Evolutionary conservation across 805 yeast genomes (phyloP), one percentile per base, ranked within the genome.

Genomic region (Candida wancherniae): DNA sequence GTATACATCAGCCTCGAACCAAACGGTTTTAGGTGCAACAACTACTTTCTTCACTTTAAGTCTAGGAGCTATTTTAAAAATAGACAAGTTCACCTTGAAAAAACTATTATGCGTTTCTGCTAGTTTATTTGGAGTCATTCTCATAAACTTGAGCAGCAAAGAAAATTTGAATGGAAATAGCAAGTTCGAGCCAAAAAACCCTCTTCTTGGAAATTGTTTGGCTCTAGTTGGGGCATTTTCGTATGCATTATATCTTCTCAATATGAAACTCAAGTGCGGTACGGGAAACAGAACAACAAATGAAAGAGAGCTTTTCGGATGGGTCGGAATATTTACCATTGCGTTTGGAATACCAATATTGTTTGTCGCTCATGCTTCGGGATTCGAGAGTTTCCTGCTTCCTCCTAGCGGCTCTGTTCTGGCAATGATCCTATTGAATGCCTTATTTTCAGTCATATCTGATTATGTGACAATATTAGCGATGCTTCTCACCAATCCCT

Each of bases 1-100:
- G 38, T 73, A 59, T 43, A 73, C 80, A 0, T 63, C 73, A 8
- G 75, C 77, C 0, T 67, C 77, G 13, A 72, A 71, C 42, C 73
- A 65, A 41, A 68, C 77, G 0, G 68, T 73, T 7, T 45, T 73
- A 11, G 63, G 75, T 5, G 66, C 77, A 2, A 65, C 75, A 1
- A 63, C 77, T 3, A 67, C 77, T 9, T 57, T 71, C 4, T 73
- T 71, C 45, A 70, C 77, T 0, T 51, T 73, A 20, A 40, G 71
- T 10, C 50, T 71, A 13, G 75, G 78, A 1, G 57, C 51, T 2
- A 13, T 54, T 7, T 45, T 61, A 13, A 56, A 57, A 15, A 64
- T 69, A 12, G 80, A 73, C 33, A 43, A 45, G 5, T 58, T 73
- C 37, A 50, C 72, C 10, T 4, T 53, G 9, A 56, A 60, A 25